These are phyloP conservation scores for Microsporum audouinii DNA, from an alignment of 2,329 filamentous ascomycete genomes.

Conservation along the genomic window DNA sequence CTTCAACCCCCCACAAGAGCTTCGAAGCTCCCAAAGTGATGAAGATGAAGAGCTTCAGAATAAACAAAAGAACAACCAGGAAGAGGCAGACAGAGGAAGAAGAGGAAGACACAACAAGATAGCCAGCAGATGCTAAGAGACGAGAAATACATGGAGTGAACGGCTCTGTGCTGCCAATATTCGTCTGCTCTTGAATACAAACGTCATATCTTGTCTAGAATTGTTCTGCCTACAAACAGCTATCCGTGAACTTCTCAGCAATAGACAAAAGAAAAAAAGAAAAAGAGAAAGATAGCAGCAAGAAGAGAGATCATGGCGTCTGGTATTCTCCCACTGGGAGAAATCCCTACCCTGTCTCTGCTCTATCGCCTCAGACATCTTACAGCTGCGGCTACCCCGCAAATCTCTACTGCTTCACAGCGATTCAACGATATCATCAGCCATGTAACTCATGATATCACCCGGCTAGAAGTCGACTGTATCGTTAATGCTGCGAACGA, in stretches of 20 bases:
- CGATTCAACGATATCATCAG: constrained; percentile 60
- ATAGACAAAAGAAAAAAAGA: neutral
- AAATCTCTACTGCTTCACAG: constrained; percentile 34
- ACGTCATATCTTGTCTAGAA: constrained; percentile 1
- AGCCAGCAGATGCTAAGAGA: neutral
- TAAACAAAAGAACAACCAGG: neutral
- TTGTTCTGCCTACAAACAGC: neutral
- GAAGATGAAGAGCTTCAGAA: neutral
- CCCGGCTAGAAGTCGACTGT: constrained; percentile 61
- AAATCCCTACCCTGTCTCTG: constrained; percentile 35
- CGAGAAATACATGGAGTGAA: neutral
- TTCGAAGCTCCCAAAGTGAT: neutral
- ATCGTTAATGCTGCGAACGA: constrained; percentile 91
- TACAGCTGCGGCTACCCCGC: constrained; percentile 17
- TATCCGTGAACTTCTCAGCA: neutral
- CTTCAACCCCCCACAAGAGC: neutral
- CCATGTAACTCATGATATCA: constrained; percentile 68
- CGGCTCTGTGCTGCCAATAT: neutral
- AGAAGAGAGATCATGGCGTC: neutral
- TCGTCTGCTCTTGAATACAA: neutral
- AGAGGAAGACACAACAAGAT: neutral
- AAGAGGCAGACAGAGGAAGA: neutral
- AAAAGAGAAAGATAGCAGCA: neutral
- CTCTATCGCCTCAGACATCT: constrained; percentile 54
- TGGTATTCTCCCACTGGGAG: neutral